These are phyloP conservation scores for Colletotrichum australisinense DNA, from an alignment of 2,329 filamentous ascomycete genomes.

Conservation along the genomic window DNA sequence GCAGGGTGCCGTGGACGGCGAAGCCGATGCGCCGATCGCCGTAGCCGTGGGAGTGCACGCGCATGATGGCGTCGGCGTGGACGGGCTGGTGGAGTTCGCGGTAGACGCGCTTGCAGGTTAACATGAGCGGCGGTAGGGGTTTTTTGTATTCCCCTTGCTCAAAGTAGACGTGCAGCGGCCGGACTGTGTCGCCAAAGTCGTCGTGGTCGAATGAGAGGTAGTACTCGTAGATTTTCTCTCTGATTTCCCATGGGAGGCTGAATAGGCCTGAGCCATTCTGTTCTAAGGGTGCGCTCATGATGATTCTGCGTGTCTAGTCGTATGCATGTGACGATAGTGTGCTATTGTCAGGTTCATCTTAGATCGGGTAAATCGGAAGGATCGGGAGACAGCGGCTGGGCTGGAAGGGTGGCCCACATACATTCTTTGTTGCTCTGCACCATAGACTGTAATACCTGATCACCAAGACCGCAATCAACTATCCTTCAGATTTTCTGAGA, in stretches of 20 bases:
- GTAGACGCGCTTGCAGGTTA: slow-evolving; percentile 45
- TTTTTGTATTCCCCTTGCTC: slow-evolving; percentile 25
- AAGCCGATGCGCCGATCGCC: slow-evolving; percentile 42
- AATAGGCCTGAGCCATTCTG: neutral
- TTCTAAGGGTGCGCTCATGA: neutral
- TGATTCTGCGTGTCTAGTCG: neutral
- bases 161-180: slow-evolving; percentile 30
- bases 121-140: slow-evolving; percentile 37
- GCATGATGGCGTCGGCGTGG: slow-evolving; percentile 40
- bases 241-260: slow-evolving; percentile 22
- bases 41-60: slow-evolving; percentile 40
- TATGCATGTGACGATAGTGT: neutral
- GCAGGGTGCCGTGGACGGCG: slow-evolving; percentile 43
- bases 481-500: too few relatives aligned
- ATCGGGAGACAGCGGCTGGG: neutral
- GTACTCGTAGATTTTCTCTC: slow-evolving; percentile 27
- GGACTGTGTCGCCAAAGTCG: slow-evolving; percentile 26
- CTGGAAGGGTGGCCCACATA: neutral
- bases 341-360: neutral
- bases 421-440: neutral
- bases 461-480: neutral
- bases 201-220: slow-evolving; percentile 27
- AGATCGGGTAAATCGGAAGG: neutral
- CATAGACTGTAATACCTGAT: neutral
- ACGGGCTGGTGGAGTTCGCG: slow-evolving; percentile 41